Evolutionary conservation across 106 monocot genomes (phyloP).

Genomic region (Narthecium ossifragum): DNA sequence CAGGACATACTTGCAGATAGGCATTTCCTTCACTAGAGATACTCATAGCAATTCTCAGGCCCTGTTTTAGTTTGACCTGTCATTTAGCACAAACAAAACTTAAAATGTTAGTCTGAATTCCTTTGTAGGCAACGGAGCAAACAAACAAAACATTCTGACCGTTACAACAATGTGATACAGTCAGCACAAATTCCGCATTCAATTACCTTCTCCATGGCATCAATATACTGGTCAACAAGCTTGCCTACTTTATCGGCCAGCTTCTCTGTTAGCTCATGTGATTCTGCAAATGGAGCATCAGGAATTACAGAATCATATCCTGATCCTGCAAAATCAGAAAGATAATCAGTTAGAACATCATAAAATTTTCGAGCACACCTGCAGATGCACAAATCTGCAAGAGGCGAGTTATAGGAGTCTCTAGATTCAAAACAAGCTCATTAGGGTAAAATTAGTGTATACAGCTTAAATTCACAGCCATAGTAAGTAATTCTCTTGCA

Average conservation of each 20-base stretch:
- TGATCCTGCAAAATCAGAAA: constrained; percentile 49
- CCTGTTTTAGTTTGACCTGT: constrained; percentile 94
- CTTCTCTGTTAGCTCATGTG: constrained; percentile 51
- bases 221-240: constrained; percentile 77
- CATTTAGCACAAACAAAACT: not conserved
- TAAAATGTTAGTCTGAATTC: no score
- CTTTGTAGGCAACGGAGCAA: no score
- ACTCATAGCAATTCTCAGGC: constrained; percentile 86
- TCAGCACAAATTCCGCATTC: not conserved
- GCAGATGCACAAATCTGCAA: no score
- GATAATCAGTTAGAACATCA: no score
- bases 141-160: no score
- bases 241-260: constrained; percentile 57
- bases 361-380: no score
- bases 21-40: constrained; percentile 92
- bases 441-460: no score
- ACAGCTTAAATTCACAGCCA: no score
- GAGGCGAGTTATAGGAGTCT: no score
- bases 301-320: constrained; percentile 85
- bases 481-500: no score
- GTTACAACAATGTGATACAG: no score
- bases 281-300: constrained; percentile 59
- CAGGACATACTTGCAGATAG: constrained; percentile 65
- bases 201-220: constrained; percentile 94
- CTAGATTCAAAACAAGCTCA: no score